phyloP scores from a whole-genome alignment of 73 alveolate genomes.

The Tetrahymena borealis region DNA sequence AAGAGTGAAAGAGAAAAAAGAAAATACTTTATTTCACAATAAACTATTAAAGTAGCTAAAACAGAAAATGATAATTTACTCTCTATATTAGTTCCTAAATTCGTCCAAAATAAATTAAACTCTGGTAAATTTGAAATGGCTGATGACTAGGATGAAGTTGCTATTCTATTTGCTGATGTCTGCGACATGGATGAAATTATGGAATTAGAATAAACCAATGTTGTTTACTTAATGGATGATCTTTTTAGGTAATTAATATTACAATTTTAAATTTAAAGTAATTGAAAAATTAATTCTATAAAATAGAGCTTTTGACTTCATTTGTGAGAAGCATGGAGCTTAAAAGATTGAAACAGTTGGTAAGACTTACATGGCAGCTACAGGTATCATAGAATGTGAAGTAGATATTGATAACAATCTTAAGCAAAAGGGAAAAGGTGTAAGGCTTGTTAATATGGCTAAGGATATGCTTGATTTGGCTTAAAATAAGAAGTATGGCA shows the following conservation, averaged over 20 bases:
- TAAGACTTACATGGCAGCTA: conserved; percentile 72
- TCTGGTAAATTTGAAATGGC: conserved; percentile 28
- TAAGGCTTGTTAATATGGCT: conserved; percentile 37
- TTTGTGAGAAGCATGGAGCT: conserved; percentile 53
- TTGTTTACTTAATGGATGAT: conserved; percentile 22
- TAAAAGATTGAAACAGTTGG: conserved; percentile 75
- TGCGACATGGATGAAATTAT: conserved; percentile 37
- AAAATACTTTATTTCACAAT: neutral
- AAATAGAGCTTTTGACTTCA: conserved; percentile 53
- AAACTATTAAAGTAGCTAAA: neutral
- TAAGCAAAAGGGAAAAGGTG: conserved; percentile 15
- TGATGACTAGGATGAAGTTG: conserved; percentile 41
- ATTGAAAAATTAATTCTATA: neutral
- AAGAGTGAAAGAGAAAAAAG: neutral
- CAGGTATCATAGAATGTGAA: conserved; percentile 67
- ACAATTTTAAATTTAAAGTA: neutral
- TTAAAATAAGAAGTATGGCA: conserved; percentile 30
- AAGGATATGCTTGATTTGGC: conserved; percentile 21
- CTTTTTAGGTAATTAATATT: neutral
- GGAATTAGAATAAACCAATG: conserved; percentile 29
- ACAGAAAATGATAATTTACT: conserved; percentile 7
- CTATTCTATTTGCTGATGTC: conserved; percentile 27
- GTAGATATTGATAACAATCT: conserved; percentile 34
- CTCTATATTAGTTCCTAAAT: conserved; percentile 28
- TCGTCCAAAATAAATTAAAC: conserved; percentile 8